A percentile compares a stretch with the other conserved stretches of the same genome.
Conservation (phyloP, 805 yeast species). For the Clavispora fructus region DNA sequence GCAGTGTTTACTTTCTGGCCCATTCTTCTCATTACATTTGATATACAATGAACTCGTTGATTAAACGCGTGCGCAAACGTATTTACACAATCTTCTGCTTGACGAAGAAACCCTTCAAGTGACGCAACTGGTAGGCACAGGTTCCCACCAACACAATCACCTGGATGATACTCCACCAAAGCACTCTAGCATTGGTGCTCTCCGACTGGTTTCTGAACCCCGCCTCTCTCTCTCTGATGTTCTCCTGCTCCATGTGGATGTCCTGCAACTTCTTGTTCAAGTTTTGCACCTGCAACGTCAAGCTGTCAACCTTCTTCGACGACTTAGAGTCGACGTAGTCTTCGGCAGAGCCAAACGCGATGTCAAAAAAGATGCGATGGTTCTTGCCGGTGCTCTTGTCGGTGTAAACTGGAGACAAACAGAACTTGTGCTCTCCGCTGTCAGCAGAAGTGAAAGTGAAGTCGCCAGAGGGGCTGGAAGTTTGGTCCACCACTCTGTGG, state of each 20-base stretch:
- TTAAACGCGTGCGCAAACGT: neutral
- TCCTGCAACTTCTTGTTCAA: constrained; percentile 53
- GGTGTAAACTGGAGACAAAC: constrained; percentile 57
- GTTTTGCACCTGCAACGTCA: constrained; percentile 51
- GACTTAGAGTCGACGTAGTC: constrained; percentile 60
- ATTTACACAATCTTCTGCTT: constrained; percentile 75
- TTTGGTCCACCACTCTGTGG: constrained; percentile 71
- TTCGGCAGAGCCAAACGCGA: constrained; percentile 60
- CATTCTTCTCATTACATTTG: too few species aligned
- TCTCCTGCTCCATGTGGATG: constrained; percentile 60
- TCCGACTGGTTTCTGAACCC: constrained; percentile 75
- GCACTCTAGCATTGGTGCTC: constrained; percentile 64
- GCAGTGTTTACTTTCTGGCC: too few species aligned
- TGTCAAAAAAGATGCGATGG: constrained; percentile 70
- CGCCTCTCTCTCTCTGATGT: constrained; percentile 73
- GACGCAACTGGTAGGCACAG: constrained; percentile 72
- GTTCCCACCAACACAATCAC: constrained; percentile 59
- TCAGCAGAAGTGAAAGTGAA: constrained; percentile 80
- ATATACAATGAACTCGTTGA: neutral
- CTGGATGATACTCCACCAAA: constrained; percentile 72
- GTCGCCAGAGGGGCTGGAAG: constrained; percentile 54
- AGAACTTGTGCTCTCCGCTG: constrained; percentile 79
- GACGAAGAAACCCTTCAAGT: constrained; percentile 75
- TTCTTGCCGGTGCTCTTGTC: constrained; percentile 62
- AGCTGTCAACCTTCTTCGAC: constrained; percentile 46